Conservation (phyloP, 257 asterid genomes). For the Solanum rostratum region DNA sequence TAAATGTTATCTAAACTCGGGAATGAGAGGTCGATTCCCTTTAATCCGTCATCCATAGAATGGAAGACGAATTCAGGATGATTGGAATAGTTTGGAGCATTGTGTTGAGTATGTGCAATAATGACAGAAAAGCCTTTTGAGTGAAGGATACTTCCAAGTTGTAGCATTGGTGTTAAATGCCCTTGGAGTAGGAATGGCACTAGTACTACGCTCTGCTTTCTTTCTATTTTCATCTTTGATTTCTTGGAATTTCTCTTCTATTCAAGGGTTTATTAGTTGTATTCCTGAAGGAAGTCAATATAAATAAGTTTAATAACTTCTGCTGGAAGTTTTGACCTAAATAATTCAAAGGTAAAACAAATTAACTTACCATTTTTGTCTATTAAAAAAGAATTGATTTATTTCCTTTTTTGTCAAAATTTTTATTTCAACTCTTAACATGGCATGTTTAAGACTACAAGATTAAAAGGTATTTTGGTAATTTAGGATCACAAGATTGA, state of each 20-base stretch:
- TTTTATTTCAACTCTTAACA: too few relatives aligned
- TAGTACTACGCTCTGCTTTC: slow-evolving; percentile 3
- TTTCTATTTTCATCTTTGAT: background rate
- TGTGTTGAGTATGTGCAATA: slow-evolving; percentile 24
- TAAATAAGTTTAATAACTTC: background rate
- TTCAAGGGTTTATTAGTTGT: background rate
- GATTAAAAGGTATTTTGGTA: too few relatives aligned
- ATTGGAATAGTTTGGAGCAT: slow-evolving; percentile 27
- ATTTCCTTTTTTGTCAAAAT: too few relatives aligned
- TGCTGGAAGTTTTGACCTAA: too few relatives aligned
- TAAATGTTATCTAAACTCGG: background rate
- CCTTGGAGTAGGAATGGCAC: slow-evolving; percentile 37
- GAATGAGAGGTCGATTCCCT: background rate
- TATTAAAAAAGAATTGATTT: too few relatives aligned
- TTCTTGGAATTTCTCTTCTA: background rate
- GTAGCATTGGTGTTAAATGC: slow-evolving; percentile 44
- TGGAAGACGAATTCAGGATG: slow-evolving; percentile 29
- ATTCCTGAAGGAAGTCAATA: background rate
- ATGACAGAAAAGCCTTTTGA: slow-evolving; percentile 30
- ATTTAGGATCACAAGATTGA: too few relatives aligned
- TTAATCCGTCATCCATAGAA: slow-evolving; percentile 5
- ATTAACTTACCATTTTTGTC: too few relatives aligned
- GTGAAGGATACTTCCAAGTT: slow-evolving; percentile 38
- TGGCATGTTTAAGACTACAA: too few relatives aligned
- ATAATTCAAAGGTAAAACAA: too few relatives aligned